These are phyloP conservation scores for Wallacemonas sp. DNA, from an alignment of 208 protist genomes.

Conservation along the genomic window DNA sequence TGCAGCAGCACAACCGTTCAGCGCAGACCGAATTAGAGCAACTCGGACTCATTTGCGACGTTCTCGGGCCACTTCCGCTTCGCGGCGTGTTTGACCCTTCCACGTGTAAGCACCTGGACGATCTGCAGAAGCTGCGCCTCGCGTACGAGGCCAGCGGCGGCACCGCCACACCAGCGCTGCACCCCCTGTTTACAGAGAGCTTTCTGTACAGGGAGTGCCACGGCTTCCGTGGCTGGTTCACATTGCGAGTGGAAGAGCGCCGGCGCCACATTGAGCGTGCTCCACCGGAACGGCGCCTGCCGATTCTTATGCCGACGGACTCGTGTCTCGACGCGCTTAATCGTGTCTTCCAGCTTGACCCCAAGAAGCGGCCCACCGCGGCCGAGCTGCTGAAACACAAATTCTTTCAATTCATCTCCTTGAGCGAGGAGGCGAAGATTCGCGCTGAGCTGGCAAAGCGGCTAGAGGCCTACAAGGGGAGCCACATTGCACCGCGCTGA, in stretches of 20 bases:
- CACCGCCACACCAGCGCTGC: slow-evolving; percentile 19
- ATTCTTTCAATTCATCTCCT: slow-evolving; percentile 55
- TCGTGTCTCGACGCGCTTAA: slow-evolving; percentile 76
- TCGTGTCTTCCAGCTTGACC: slow-evolving; percentile 74
- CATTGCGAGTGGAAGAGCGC: slow-evolving; percentile 46
- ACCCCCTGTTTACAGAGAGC: slow-evolving; percentile 65
- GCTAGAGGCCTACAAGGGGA: slow-evolving; percentile 23
- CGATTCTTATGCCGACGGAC: slow-evolving; percentile 43
- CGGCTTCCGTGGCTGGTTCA: slow-evolving; percentile 65
- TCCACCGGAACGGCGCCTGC: background rate
- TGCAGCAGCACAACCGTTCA: slow-evolving; percentile 25
- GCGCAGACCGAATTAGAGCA: slow-evolving; percentile 73
- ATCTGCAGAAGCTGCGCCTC: slow-evolving; percentile 41
- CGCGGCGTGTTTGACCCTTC: slow-evolving; percentile 16
- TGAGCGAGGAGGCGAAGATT: slow-evolving; percentile 17
- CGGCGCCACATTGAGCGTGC: slow-evolving; percentile 16
- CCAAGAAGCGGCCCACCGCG: slow-evolving; percentile 65
- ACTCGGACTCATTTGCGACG: slow-evolving; percentile 65
- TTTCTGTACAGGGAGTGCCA: slow-evolving; percentile 60
- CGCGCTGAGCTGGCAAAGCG: slow-evolving; percentile 27
- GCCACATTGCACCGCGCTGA: slow-evolving; percentile 25
- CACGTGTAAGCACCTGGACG: slow-evolving; percentile 44
- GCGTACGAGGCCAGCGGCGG: slow-evolving; percentile 9
- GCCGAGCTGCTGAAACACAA: slow-evolving; percentile 77
- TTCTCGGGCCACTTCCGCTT: slow-evolving; percentile 61